Conservation (phyloP, 2,329 filamentous ascomycete genomes). For the Colletotrichum salicis region DNA sequence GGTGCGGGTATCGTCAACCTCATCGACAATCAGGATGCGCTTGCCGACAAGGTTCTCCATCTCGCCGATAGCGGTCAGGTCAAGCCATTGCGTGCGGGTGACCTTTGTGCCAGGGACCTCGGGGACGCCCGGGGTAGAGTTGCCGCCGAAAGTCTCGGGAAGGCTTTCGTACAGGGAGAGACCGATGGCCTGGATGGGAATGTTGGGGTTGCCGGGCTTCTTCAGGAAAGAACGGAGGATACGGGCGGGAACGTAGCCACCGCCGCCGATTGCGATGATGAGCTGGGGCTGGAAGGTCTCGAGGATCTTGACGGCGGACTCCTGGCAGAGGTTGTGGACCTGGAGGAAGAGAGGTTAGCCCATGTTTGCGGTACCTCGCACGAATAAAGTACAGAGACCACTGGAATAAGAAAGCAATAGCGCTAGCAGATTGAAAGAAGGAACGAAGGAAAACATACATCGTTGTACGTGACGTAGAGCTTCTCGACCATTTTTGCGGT, state of each 20-base stretch:
- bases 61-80: slow-evolving; percentile 82
- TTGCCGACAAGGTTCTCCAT: slow-evolving; percentile 92
- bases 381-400: background rate
- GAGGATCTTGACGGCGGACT: slow-evolving; percentile 83
- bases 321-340: slow-evolving; percentile 98
- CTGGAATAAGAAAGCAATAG: background rate
- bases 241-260: slow-evolving; percentile 95
- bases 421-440: background rate
- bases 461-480: slow-evolving; percentile 90
- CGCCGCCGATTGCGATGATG: slow-evolving; percentile 98
- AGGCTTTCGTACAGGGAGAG: slow-evolving; percentile 96
- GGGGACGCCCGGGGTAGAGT: slow-evolving; percentile 60
- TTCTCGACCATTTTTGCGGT: slow-evolving; percentile 79
- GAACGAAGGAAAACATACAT: slow-evolving; percentile 67
- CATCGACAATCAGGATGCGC: slow-evolving; percentile 91
- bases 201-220: slow-evolving; percentile 86
- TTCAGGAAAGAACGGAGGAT: slow-evolving; percentile 99
- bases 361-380: background rate
- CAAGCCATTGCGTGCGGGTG: slow-evolving; percentile 97
- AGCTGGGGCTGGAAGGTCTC: slow-evolving; percentile 89
- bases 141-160: slow-evolving; percentile 62
- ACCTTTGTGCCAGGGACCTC: slow-evolving; percentile 92
- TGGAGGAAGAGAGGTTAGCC: slow-evolving; percentile 49
- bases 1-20: slow-evolving; percentile 95
- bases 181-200: slow-evolving; percentile 98